These are phyloP conservation scores for Kuraishia floccosa DNA, from an alignment of 805 yeast genomes.

Conservation along the genomic window DNA sequence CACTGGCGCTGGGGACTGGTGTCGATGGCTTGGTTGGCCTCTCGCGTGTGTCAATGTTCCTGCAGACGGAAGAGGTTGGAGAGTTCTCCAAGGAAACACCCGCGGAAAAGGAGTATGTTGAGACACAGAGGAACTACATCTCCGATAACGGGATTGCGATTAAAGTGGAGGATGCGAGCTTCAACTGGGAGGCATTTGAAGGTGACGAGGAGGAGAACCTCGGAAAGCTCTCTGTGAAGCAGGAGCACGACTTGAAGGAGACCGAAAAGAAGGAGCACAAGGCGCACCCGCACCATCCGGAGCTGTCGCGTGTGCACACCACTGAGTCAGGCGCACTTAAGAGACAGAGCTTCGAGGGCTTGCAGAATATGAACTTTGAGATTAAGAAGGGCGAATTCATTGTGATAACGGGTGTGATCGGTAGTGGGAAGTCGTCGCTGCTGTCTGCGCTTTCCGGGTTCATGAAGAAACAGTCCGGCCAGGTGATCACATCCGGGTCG, in stretches of 20 bases:
- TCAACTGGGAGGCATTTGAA: constrained; percentile 54
- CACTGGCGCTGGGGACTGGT: constrained; percentile 57
- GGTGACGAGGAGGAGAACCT: constrained; percentile 16
- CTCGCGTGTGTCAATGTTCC: too few species aligned
- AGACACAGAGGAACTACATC: not conserved
- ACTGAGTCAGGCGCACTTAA: too few species aligned
- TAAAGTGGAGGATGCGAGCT: constrained; percentile 39
- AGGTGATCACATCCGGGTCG: constrained; percentile 36
- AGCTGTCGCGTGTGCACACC: not conserved
- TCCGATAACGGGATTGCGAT: too few species aligned
- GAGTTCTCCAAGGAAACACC: constrained; percentile 18
- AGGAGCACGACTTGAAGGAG: too few species aligned
- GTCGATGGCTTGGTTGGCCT: constrained; percentile 49
- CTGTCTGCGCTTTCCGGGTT: constrained; percentile 54
- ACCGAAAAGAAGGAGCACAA: too few species aligned
- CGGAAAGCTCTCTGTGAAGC: not conserved
- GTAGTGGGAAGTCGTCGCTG: constrained; percentile 63
- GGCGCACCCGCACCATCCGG: too few species aligned
- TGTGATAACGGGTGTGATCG: constrained; percentile 70
- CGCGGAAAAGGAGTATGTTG: constrained; percentile 5
- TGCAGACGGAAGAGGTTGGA: constrained; percentile 31
- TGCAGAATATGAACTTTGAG: constrained; percentile 37
- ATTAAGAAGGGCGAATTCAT: constrained; percentile 59
- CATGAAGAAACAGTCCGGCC: constrained; percentile 41
- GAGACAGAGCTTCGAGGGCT: constrained; percentile 23